Evolutionary conservation across 768 basidiomycete species (phyloP), one percentile per base, ranked within the genome.

Genomic region (Botryobasidium botryosum): DNA sequence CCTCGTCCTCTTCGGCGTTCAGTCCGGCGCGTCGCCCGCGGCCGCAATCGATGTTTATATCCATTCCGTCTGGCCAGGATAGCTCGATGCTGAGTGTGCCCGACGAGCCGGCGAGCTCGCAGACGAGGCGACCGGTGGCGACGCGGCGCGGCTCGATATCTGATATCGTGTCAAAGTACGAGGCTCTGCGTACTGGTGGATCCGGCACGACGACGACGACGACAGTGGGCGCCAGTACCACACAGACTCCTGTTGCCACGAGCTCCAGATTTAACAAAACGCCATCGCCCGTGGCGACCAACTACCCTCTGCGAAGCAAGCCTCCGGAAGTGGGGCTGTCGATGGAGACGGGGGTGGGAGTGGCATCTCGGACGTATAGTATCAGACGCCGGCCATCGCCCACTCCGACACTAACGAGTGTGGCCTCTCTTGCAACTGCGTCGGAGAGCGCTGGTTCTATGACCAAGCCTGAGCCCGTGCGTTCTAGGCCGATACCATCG

Each of bases 91-190:
- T 23, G 12, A 15, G 15, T 40, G 15, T 23, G 21, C 38, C 38
- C 13, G 43, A 42, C 18, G 27, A 35, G 28, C n/a, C 40, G 41
- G 39, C n/a, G 15, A 12, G 8, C 37, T 42, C 41, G 8, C 43
- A 27, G n/a, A 28, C 48, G 42, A 37, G 36, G 35, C 31, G 42
- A n/a, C 25, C 31, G 24, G 58, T 60, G 2, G 52, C 58, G 5
- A 54, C 57, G 6, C 71, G 84, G 17, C 68, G 83, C 43, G 79
- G 77, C 3, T 87, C 85, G 0, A 87, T 87, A 53, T 75, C 83
- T 32, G 75, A 87, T 55, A 85, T 87, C 74, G 85, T 87, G 21
- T 79, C 82, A 52, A 72, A 67, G 36, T 88, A 77, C 57, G 85
- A 88, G 58, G 72, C 75, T 5, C 74, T 86, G 44, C 69, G 67